These are phyloP conservation scores for Penicillium sp. DNA, from an alignment of 2,329 filamentous ascomycete species.

Conservation along the genomic window DNA sequence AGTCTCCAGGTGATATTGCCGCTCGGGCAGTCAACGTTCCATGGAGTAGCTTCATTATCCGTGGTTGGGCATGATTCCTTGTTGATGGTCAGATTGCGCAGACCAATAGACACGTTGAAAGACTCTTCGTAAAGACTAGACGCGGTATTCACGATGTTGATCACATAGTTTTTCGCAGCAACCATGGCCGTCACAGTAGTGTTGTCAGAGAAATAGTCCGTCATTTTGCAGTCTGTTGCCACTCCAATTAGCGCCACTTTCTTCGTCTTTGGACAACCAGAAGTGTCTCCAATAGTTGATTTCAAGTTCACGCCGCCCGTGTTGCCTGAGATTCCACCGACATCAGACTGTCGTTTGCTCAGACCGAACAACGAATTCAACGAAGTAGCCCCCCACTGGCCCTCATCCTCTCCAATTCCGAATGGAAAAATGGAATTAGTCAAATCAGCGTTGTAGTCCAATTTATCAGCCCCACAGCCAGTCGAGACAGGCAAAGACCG, in stretches of 20 bases:
- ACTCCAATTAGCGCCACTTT: slow-evolving; percentile 90
- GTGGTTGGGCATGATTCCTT: slow-evolving; percentile 72
- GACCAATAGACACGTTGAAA: slow-evolving; percentile 92
- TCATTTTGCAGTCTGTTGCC: slow-evolving; percentile 91
- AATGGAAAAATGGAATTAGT: slow-evolving; percentile 65
- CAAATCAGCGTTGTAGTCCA: slow-evolving; percentile 75
- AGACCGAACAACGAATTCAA: slow-evolving; percentile 68
- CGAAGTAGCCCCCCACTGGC: slow-evolving; percentile 61
- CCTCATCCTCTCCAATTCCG: slow-evolving; percentile 56
- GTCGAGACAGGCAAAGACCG: slow-evolving; percentile 51
- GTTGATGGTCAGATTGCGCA: slow-evolving; percentile 81
- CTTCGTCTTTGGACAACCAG: slow-evolving; percentile 85
- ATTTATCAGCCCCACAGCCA: slow-evolving; percentile 71
- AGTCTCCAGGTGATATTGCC: slow-evolving; percentile 71
- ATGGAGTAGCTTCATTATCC: slow-evolving; percentile 67
- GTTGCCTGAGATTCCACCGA: slow-evolving; percentile 68
- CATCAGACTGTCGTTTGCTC: slow-evolving; percentile 65
- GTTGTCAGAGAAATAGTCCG: slow-evolving; percentile 61
- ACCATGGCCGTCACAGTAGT: slow-evolving; percentile 48
- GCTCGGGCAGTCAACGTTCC: slow-evolving; percentile 73
- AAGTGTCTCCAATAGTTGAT: slow-evolving; percentile 74
- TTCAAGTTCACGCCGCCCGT: slow-evolving; percentile 77
- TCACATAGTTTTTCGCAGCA: slow-evolving; percentile 72
- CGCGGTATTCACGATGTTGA: slow-evolving; percentile 80
- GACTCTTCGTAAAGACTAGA: slow-evolving; percentile 84